Conservation (phyloP, 805 yeast genomes). For the Candida yuanshanica region DNA sequence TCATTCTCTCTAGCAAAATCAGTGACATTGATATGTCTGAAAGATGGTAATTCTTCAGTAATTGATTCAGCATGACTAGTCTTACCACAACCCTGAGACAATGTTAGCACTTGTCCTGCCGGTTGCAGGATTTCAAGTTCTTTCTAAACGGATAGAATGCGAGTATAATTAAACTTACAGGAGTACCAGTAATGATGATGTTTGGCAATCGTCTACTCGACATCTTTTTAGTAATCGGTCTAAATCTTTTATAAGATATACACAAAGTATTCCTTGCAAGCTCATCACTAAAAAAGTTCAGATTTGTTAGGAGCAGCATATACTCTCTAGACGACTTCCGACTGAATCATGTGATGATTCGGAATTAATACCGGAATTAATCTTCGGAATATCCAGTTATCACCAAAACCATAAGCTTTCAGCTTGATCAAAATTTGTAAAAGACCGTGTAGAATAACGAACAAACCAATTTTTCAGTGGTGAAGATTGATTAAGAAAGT, state of each 20-base stretch:
- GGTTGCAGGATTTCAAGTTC: no score
- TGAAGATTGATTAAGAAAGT: no score
- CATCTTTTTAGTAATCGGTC: conserved; percentile 6
- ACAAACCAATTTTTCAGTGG: no score
- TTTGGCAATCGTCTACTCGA: conserved; percentile 43
- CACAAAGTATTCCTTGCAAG: not conserved
- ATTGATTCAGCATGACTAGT: conserved; percentile 67
- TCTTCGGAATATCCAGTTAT: not conserved
- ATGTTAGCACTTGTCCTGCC: not conserved
- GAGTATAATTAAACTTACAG: no score
- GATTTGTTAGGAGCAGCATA: no score
- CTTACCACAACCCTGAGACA: conserved; percentile 63
- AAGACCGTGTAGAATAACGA: not conserved
- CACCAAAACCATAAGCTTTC: no score
- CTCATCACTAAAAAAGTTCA: not conserved
- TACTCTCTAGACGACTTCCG: no score
- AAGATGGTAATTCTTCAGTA: conserved; percentile 43
- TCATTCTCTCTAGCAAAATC: conserved; percentile 74
- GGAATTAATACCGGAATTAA: not conserved
- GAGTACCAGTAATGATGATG: conserved; percentile 91
- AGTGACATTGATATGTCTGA: conserved; percentile 57
- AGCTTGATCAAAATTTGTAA: not conserved
- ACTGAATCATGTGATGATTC: not conserved
- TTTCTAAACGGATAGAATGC: no score
- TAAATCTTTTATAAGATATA: no score